A percentile compares a stretch with the other conserved stretches of the same genome.
These are phyloP conservation scores for Quercus glauca DNA, from an alignment of 306 rosid species.

Conservation along the genomic window DNA sequence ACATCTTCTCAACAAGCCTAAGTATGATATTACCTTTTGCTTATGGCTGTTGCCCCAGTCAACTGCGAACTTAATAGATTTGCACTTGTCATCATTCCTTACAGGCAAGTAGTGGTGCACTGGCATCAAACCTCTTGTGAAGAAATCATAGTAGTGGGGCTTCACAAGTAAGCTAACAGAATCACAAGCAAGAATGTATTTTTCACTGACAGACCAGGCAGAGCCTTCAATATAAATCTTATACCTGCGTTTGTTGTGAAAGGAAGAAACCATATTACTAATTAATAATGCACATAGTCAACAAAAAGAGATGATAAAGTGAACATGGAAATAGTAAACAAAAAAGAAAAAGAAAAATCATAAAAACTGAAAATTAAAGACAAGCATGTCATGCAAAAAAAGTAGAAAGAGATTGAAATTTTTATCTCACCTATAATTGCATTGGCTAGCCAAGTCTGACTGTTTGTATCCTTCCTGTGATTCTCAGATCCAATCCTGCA, in stretches of 20 bases:
- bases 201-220: constrained; percentile 97
- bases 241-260: constrained; percentile 42
- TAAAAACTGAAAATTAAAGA: neutral
- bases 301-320: neutral
- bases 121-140: constrained; percentile 73
- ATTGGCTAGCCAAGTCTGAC: constrained; percentile 83
- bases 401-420: neutral
- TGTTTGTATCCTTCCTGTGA: constrained; percentile 61
- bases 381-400: neutral
- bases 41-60: too few relatives aligned
- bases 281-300: neutral
- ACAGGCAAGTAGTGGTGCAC: constrained; percentile 89
- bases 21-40: constrained; percentile 48
- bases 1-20: constrained; percentile 6
- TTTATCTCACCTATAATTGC: constrained; percentile 54
- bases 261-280: neutral
- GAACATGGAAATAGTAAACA: neutral
- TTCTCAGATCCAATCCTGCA: constrained; percentile 74
- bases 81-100: constrained; percentile 73
- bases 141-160: constrained; percentile 89
- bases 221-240: constrained; percentile 96
- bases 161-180: constrained; percentile 66
- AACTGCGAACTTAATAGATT: constrained; percentile 75
- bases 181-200: constrained; percentile 89
- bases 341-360: neutral